Percentiles rank a stretch among this genome's conserved stretches.
phyloP scores from a whole-genome alignment of 1,139 yeast genomes.

The Pichia cactophila region DNA sequence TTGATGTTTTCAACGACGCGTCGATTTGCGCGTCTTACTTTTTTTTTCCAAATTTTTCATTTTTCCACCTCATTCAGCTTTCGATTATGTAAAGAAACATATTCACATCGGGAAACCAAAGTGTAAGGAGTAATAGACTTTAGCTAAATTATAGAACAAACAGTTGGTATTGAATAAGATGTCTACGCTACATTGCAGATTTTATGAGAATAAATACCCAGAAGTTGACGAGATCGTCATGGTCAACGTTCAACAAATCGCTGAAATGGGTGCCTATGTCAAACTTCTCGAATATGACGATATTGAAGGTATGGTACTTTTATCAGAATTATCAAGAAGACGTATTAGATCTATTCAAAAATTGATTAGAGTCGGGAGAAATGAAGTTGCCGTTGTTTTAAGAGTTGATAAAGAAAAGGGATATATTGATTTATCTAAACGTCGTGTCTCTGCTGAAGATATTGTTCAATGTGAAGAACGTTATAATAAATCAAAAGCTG shows the following conservation, averaged over 20 bases:
- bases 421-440: slow-evolving; percentile 92
- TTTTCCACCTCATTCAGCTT: not conserved
- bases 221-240: slow-evolving; percentile 98
- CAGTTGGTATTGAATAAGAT: slow-evolving; percentile 27
- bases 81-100: not conserved
- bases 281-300: slow-evolving; percentile 93
- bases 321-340: slow-evolving; percentile 95
- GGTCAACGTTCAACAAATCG: slow-evolving; percentile 97
- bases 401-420: slow-evolving; percentile 99
- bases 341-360: slow-evolving; percentile 98
- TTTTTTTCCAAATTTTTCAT: not conserved
- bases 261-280: slow-evolving; percentile 97
- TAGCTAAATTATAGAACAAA: not conserved
- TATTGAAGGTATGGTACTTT: slow-evolving; percentile 96
- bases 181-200: slow-evolving; percentile 92
- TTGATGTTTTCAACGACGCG: not conserved
- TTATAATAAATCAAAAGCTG: slow-evolving; percentile 94
- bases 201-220: slow-evolving; percentile 96
- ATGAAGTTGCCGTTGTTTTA: slow-evolving; percentile 97
- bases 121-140: too few species aligned
- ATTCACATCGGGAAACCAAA: not conserved
- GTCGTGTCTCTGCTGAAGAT: slow-evolving; percentile 98
- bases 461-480: slow-evolving; percentile 96
- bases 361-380: slow-evolving; percentile 94
- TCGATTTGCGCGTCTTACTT: not conserved